Conservation (phyloP, 257 asterid species). For the Solanum piurae region DNA sequence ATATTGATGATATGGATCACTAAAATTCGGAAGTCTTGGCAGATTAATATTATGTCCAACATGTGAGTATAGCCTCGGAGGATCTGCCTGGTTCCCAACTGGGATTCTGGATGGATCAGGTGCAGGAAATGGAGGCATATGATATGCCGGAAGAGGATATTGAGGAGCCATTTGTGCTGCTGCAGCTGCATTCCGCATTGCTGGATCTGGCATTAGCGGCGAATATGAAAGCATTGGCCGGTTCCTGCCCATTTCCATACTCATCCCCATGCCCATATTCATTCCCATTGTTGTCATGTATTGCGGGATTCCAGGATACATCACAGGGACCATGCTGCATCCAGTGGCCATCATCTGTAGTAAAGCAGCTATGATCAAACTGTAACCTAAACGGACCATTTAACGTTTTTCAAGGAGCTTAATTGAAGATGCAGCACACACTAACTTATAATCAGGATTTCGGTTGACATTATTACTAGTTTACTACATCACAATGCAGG, state of each 20-base stretch:
- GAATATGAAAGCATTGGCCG: conserved; percentile 49
- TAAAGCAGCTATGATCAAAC: background rate
- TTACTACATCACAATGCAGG: background rate
- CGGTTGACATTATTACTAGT: background rate
- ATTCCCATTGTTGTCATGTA: conserved; percentile 19
- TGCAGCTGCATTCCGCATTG: conserved; percentile 33
- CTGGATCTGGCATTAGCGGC: conserved; percentile 31
- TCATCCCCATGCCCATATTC: conserved; percentile 25
- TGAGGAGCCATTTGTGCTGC: conserved; percentile 37
- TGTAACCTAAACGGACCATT: background rate
- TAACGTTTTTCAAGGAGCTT: background rate
- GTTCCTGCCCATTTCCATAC: conserved; percentile 52
- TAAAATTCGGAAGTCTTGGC: conserved; percentile 5
- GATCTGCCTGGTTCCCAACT: conserved; percentile 12
- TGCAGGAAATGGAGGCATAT: conserved; percentile 30
- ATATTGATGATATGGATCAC: conserved; percentile 20
- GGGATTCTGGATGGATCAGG: conserved; percentile 38
- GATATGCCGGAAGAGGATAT: conserved; percentile 47
- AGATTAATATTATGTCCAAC: conserved; percentile 8
- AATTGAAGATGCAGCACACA: background rate
- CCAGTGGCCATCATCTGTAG: conserved; percentile 43
- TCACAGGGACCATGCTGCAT: conserved; percentile 29
- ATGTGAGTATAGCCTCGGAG: conserved; percentile 7
- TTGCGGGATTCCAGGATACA: conserved; percentile 31
- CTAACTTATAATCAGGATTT: background rate